These are phyloP conservation scores for Ceratobasidium sp. DNA, from an alignment of 1,284 basidiomycete species.

Conservation along the genomic window DNA sequence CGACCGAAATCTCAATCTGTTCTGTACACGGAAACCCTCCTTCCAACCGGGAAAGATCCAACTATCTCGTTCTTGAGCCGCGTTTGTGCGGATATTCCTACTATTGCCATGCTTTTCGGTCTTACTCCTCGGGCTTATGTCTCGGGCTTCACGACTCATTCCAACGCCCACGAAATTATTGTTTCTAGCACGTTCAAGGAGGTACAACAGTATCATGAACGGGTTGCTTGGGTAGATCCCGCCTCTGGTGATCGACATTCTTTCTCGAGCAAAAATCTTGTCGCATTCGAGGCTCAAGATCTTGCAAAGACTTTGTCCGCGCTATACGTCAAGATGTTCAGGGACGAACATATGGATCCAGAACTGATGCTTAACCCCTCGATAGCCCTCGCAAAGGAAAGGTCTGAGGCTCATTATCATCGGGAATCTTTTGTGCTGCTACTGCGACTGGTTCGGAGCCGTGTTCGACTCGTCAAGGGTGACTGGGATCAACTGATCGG, in stretches of 20 bases:
- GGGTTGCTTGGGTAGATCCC: constrained; percentile 12
- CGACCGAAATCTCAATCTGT: constrained; percentile 5
- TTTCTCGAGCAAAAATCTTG: background rate
- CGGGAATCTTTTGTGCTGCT: constrained; percentile 22
- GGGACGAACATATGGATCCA: background rate
- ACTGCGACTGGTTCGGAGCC: constrained; percentile 8
- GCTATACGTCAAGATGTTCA: constrained; percentile 26
- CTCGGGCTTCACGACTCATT: constrained; percentile 17
- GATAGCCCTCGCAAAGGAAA: background rate
- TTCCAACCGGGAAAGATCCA: background rate
- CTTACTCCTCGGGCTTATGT: constrained; percentile 22
- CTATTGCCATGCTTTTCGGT: constrained; percentile 12
- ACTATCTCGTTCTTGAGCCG: background rate
- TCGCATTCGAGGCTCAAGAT: constrained; percentile 1
- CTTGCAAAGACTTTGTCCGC: constrained; percentile 7
- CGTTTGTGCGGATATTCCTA: background rate
- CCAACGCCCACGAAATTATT: constrained; percentile 14
- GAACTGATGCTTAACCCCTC: background rate
- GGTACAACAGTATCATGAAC: constrained; percentile 6
- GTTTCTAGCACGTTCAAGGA: background rate
- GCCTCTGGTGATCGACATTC: background rate
- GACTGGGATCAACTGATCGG: constrained; percentile 12
- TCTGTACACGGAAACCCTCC: constrained; percentile 24
- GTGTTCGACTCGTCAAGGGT: background rate
- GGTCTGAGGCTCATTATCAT: background rate